Evolutionary conservation across 495 filamentous ascomycete species (phyloP).

Genomic region (Cenococcum geophilum): DNA sequence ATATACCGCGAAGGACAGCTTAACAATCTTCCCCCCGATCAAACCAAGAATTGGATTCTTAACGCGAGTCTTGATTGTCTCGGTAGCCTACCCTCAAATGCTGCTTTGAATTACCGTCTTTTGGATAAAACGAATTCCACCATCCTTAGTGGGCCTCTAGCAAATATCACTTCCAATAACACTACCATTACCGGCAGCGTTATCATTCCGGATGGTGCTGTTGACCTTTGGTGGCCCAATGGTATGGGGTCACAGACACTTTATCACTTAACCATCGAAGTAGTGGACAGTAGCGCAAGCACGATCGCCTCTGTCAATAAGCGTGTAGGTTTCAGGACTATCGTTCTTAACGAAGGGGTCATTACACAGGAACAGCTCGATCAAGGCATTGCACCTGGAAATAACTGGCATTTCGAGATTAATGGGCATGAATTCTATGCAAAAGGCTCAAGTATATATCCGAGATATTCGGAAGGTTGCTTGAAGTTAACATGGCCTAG

Average conservation of each 20-base stretch:
- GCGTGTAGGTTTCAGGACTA: slow-evolving; percentile 60
- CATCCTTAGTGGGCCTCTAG: slow-evolving; percentile 43
- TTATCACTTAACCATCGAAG: slow-evolving; percentile 51
- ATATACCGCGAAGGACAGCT: slow-evolving; percentile 57
- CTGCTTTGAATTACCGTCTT: slow-evolving; percentile 49
- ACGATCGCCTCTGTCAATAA: slow-evolving; percentile 48
- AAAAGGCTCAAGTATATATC: slow-evolving; percentile 40
- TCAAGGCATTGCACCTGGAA: slow-evolving; percentile 55
- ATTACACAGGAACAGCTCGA: slow-evolving; percentile 54
- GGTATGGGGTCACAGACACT: slow-evolving; percentile 55
- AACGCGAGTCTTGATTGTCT: slow-evolving; percentile 64
- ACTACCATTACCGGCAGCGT: slow-evolving; percentile 49
- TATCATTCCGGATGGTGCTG: slow-evolving; percentile 42
- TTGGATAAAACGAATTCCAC: slow-evolving; percentile 46
- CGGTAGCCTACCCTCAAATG: slow-evolving; percentile 45
- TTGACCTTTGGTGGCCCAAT: slow-evolving; percentile 60
- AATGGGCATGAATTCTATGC: slow-evolving; percentile 65
- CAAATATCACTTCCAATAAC: slow-evolving; percentile 42
- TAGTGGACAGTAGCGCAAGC: slow-evolving; percentile 39
- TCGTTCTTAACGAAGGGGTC: slow-evolving; percentile 55
- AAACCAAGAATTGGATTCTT: slow-evolving; percentile 58
- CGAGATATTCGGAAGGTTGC: background rate
- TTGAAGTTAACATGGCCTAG: slow-evolving; percentile 36
- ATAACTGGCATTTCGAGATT: slow-evolving; percentile 64
- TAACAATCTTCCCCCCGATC: slow-evolving; percentile 55